Conservation (phyloP, 192 early-diverging fungal species). For the Entomortierella beljakovae region DNA sequence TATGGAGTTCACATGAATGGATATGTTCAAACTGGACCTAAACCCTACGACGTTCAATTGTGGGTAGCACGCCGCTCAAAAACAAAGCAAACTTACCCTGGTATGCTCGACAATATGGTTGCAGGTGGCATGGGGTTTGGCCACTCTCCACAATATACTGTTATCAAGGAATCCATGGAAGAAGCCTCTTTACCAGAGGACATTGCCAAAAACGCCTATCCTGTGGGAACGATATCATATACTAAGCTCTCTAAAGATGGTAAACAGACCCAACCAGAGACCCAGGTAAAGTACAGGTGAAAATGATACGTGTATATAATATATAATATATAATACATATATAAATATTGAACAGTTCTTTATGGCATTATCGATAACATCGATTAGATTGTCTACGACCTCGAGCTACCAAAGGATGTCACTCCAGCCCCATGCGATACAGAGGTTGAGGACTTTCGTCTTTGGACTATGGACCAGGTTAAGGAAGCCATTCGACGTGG, state of each 20-base stretch:
- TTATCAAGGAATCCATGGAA: slow-evolving; percentile 91
- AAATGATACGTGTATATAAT: too few relatives aligned
- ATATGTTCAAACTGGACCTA: slow-evolving; percentile 57
- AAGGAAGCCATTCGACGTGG: slow-evolving; percentile 39
- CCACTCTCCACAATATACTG: slow-evolving; percentile 68
- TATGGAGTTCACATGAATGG: slow-evolving; percentile 96
- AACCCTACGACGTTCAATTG: slow-evolving; percentile 69
- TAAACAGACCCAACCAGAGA: slow-evolving; percentile 80
- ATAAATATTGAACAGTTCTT: neutral
- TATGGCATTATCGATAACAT: neutral
- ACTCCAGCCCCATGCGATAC: slow-evolving; percentile 80
- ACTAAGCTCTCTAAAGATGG: slow-evolving; percentile 64
- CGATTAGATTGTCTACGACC: slow-evolving; percentile 81
- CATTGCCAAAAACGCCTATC: slow-evolving; percentile 63
- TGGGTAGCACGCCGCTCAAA: slow-evolving; percentile 88
- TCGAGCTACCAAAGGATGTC: slow-evolving; percentile 74
- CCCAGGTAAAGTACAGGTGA: slow-evolving; percentile 63
- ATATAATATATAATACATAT: too few relatives aligned
- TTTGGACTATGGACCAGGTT: slow-evolving; percentile 77
- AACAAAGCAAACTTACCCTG: slow-evolving; percentile 91
- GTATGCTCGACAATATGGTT: slow-evolving; percentile 79
- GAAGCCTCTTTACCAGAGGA: slow-evolving; percentile 79
- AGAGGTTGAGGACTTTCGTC: slow-evolving; percentile 85
- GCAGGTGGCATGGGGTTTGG: slow-evolving; percentile 83
- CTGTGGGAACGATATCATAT: slow-evolving; percentile 78